These are phyloP conservation scores for Termitomyces sp. DNA, from an alignment of 768 basidiomycete genomes.

Conservation along the genomic window DNA sequence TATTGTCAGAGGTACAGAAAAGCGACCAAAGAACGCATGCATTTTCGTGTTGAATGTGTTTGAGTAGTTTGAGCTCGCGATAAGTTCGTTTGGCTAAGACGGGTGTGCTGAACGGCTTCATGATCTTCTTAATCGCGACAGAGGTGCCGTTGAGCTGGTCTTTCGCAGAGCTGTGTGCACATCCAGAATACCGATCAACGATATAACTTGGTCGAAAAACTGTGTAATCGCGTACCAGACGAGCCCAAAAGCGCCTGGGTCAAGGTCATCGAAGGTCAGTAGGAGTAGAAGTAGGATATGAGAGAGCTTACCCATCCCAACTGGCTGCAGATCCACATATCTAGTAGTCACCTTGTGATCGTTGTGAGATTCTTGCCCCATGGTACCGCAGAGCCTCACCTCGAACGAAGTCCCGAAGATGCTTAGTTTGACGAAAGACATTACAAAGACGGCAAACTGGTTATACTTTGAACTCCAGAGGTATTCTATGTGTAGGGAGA, in stretches of 20 bases:
- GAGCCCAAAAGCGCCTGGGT: slow-evolving; percentile 89
- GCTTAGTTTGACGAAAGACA: slow-evolving; percentile 97
- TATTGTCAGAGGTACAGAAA: not conserved
- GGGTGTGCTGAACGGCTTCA: slow-evolving; percentile 99
- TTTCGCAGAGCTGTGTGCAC: slow-evolving; percentile 71
- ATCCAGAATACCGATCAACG: not conserved
- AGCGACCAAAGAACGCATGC: slow-evolving; percentile 37
- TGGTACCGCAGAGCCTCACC: slow-evolving; percentile 35
- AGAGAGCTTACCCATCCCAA: slow-evolving; percentile 88
- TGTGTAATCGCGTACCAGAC: slow-evolving; percentile 67
- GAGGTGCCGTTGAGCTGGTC: slow-evolving; percentile 92
- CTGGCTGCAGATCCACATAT: slow-evolving; percentile 98
- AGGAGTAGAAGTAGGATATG: not conserved
- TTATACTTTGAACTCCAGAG: not conserved
- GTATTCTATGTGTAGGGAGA: not conserved
- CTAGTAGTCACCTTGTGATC: slow-evolving; percentile 81
- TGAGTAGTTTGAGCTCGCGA: slow-evolving; percentile 95
- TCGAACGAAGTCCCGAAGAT: slow-evolving; percentile 99
- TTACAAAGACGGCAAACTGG: slow-evolving; percentile 21
- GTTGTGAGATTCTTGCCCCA: slow-evolving; percentile 13
- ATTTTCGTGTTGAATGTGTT: slow-evolving; percentile 99
- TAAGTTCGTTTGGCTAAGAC: slow-evolving; percentile 98
- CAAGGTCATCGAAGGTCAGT: not conserved
- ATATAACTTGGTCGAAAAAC: not conserved
- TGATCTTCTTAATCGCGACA: slow-evolving; percentile 99